Evolutionary conservation across 1,284 basidiomycete genomes (phyloP).

Genomic region (Ganoderma meredithae): DNA sequence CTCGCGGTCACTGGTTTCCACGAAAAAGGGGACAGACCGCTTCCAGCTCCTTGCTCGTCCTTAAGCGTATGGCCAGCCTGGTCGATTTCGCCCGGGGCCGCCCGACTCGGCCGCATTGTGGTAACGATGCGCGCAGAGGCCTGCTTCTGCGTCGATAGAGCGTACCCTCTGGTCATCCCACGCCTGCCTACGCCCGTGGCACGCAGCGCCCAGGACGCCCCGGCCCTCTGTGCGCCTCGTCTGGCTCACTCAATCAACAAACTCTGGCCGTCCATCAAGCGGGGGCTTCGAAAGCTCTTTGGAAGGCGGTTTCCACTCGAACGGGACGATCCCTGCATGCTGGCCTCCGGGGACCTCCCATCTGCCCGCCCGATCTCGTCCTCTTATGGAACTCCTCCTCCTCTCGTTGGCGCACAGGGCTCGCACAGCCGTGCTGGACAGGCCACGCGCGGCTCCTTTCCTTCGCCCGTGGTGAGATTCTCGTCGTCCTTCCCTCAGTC

Average conservation of each 20-base stretch:
- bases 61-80: conserved; percentile 12
- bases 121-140: not conserved
- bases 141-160: conserved; percentile 11
- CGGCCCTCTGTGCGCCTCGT: conserved; percentile 7
- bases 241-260: conserved; percentile 2
- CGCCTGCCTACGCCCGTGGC: conserved; percentile 15
- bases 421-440: conserved; percentile 10
- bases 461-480: conserved; percentile 20
- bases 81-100: conserved; percentile 6
- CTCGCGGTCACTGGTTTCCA: not conserved
- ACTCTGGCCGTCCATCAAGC: conserved; percentile 13
- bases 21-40: not conserved
- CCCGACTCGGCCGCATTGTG: conserved; percentile 10
- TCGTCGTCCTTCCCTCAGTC: conserved; percentile 17
- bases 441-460: conserved; percentile 1
- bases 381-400: not conserved
- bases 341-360: conserved; percentile 21
- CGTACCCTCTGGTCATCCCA: conserved; percentile 15
- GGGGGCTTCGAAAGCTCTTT: conserved; percentile 13
- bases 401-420: not conserved
- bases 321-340: conserved; percentile 25
- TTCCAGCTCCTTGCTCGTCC: not conserved
- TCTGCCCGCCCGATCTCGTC: conserved; percentile 16
- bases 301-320: conserved; percentile 15
- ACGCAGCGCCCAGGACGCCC: conserved; percentile 10